Percentiles rank a stretch among this genome's conserved stretches.
phyloP scores from a whole-genome alignment of 805 yeast species.

The Ogataea saltuana region DNA sequence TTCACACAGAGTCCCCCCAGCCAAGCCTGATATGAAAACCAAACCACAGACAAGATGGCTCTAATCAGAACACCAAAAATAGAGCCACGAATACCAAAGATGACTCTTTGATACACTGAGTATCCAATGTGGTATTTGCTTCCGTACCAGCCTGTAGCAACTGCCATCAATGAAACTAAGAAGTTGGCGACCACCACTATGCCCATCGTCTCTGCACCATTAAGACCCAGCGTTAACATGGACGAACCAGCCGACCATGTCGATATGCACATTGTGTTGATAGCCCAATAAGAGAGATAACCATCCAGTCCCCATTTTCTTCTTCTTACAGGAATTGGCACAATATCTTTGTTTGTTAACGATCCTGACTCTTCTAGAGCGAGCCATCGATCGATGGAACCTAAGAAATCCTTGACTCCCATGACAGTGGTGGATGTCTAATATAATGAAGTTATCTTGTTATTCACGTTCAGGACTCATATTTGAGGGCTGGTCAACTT shows the following conservation, averaged over 20 bases:
- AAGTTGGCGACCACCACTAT: slow-evolving; percentile 43
- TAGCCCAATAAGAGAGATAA: slow-evolving; percentile 40
- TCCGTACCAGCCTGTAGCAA: slow-evolving; percentile 49
- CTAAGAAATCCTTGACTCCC: background rate
- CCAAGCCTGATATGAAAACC: slow-evolving; percentile 48
- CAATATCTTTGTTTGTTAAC: slow-evolving; percentile 33
- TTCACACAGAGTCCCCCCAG: slow-evolving; percentile 47
- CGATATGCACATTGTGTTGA: slow-evolving; percentile 10
- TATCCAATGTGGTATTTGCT: slow-evolving; percentile 50
- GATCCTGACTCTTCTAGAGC: slow-evolving; percentile 6
- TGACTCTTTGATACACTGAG: slow-evolving; percentile 43
- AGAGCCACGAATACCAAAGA: slow-evolving; percentile 49
- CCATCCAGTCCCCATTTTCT: slow-evolving; percentile 46
- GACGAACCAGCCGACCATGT: slow-evolving; percentile 47
- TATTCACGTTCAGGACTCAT: no score
- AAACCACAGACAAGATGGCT: slow-evolving; percentile 44
- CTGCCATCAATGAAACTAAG: slow-evolving; percentile 42
- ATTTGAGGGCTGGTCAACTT: no score
- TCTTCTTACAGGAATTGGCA: slow-evolving; percentile 43
- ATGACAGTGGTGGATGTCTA: no score
- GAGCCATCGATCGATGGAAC: slow-evolving; percentile 4
- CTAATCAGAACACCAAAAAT: slow-evolving; percentile 43
- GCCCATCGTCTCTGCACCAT: slow-evolving; percentile 28
- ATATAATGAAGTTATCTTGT: no score
- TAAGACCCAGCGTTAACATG: slow-evolving; percentile 39